Evolutionary conservation across 495 filamentous ascomycete species (phyloP).

Genomic region (Penicillium robsamsonii): DNA sequence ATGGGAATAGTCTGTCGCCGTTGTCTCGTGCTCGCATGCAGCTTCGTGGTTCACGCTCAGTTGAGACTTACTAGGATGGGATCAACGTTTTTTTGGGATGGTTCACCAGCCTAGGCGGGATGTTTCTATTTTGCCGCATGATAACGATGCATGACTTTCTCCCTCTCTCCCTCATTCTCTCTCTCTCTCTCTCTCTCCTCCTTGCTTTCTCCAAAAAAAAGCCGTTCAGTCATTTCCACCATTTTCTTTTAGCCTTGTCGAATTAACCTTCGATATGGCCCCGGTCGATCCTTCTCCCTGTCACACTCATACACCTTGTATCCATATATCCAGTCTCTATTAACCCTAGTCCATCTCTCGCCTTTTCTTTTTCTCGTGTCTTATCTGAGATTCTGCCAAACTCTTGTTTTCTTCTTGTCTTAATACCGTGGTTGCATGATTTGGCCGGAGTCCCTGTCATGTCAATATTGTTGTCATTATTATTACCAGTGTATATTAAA

Average conservation of each 20-base stretch:
- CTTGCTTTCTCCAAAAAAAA: slow-evolving; percentile 17
- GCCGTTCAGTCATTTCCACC: slow-evolving; percentile 7
- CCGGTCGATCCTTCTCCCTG: not conserved
- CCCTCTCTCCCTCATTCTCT: not conserved
- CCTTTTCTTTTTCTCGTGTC: not conserved
- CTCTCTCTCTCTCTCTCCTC: slow-evolving; percentile 7
- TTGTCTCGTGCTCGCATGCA: slow-evolving; percentile 27
- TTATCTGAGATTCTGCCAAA: not conserved
- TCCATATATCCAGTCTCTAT: not conserved
- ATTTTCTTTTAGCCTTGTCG: slow-evolving; percentile 3
- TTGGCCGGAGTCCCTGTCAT: slow-evolving; percentile 3
- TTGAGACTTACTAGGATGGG: slow-evolving; percentile 24
- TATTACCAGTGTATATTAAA: slow-evolving; percentile 4
- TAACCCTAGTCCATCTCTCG: slow-evolving; percentile 6
- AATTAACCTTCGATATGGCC: not conserved
- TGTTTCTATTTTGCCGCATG: slow-evolving; percentile 10
- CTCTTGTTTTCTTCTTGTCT: slow-evolving; percentile 2
- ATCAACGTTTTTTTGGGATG: not conserved
- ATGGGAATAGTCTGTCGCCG: slow-evolving; percentile 23
- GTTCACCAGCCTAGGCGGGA: not conserved
- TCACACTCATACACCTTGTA: not conserved
- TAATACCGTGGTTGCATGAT: slow-evolving; percentile 8
- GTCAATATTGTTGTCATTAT: not conserved
- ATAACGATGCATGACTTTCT: slow-evolving; percentile 27
- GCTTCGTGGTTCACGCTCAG: slow-evolving; percentile 25